phyloP scores from a whole-genome alignment of 108 stramenopile genomes.

The Nitzschia sp. region DNA sequence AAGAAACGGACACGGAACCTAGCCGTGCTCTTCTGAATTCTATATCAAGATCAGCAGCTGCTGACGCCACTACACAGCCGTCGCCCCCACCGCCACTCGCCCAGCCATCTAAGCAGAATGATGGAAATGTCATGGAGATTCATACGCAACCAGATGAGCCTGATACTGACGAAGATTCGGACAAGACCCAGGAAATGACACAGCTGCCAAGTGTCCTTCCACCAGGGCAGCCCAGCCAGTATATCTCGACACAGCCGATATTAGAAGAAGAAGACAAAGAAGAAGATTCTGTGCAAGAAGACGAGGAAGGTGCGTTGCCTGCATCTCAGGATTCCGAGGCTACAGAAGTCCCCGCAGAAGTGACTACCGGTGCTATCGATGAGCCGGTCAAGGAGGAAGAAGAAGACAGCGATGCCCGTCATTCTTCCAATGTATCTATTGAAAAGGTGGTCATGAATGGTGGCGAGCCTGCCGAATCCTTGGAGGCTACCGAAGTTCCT shows the following conservation, averaged over 20 bases:
- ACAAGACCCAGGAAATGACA: conserved; percentile 2
- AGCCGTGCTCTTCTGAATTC: not conserved
- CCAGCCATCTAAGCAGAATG: not conserved
- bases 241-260: not conserved
- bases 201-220: not conserved
- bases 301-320: not conserved
- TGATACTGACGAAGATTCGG: not conserved
- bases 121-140: not conserved
- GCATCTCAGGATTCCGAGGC: too few relatives aligned
- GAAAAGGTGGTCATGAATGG: too few relatives aligned
- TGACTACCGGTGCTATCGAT: too few relatives aligned
- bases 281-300: not conserved
- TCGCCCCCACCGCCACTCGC: not conserved
- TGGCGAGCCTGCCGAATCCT: too few relatives aligned
- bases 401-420: too few relatives aligned
- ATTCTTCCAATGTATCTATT: too few relatives aligned
- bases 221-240: not conserved
- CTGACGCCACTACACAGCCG: too few relatives aligned
- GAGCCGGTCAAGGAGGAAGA: too few relatives aligned
- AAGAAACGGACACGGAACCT: not conserved
- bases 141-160: not conserved
- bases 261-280: not conserved
- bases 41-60: too few relatives aligned
- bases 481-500: too few relatives aligned
- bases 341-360: too few relatives aligned